Evolutionary conservation across 108 stramenopile genomes (phyloP), one percentile per base, ranked within the genome.

Genomic region (Cyclotella cryptica): DNA sequence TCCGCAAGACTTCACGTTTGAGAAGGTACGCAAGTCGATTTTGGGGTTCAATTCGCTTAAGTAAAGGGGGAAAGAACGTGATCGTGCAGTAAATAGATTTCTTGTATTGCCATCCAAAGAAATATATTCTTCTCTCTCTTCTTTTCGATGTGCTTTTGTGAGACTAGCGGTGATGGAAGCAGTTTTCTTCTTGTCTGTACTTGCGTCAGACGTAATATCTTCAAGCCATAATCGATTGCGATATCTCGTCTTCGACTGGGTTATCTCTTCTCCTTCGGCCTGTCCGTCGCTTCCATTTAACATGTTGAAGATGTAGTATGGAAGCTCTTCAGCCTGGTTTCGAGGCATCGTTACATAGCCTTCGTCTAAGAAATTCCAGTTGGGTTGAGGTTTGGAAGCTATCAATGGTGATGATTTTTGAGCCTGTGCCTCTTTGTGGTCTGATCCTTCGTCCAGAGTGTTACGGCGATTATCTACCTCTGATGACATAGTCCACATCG

Each of bases 11-110:
- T 19, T 44, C 0, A 26, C 55, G 10, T 27, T 21, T 35, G 68
- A 35, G 46, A 68, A 57, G 39, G 30, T 57, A 43, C 59, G 76
- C 21, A 77, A 45, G 30, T 74, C 80, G 45, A 66, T 44, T n/a
- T 40, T 64, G 41, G 55, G 27, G 35, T 67, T 72, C 28, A 24
- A 43, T 60, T 75, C 74, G 44, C 76, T 45, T 26, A 60, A 75
- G 24, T 68, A 71, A 24, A 82, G 75, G 13, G 81, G 81, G 28
- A 82, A 82, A 13, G 74, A 70, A 43, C 30, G 65, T 14, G 70
- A 29, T 41, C 53, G 27, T 18, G 35, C 39, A 42, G n/a, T n/a
- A 46, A 62, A 19, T 18, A 18, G 26, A 35, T 26, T 35, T 43
- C 30, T 52, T 39, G 44, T 15, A 17, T 42, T 18, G 22, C 18